Evolutionary conservation across 2,329 filamentous ascomycete species (phyloP), one percentile per base, ranked within the genome.

Genomic region (Herpotrichia juniperi): DNA sequence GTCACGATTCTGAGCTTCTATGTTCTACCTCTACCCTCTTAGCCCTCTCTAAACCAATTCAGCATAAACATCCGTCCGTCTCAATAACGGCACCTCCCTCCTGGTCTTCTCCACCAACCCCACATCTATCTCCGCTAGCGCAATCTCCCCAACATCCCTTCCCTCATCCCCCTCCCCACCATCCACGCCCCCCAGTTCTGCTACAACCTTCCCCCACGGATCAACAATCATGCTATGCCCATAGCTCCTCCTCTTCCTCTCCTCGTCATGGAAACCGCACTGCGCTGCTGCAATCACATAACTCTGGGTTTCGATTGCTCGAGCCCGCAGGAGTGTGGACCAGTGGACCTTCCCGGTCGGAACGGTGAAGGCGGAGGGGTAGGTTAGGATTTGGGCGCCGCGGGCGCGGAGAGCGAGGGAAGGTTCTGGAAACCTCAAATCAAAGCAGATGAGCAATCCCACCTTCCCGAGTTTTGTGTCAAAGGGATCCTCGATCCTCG

Each of bases 281-380:
- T 97, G 93, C 32, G 92, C 93, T 1, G 93, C 87, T 9, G 93
- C 93, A 54, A 97, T 78, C 1, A 97, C 87, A 78, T 90, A 97
- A 49, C 86, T 86, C 75, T 97, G 90, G 16, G 88, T 91, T 79
- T 97, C 93, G 54, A 97, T 91, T 9, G 93, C 93, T 42, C 93
- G 81, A 3, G 91, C 87, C 24, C 90, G 81, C 12, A 97, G 78
- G 5, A 97, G 76, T 2, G 85, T 79, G 66, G 91, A 86, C 93
- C 93, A 97, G 75, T 97, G 93, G 1, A 90, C 90, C 50, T 80
- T 81, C 0, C 93, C 93, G 0, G 93, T 97, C 1, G 88, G 86
- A 0, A 96, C 82, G 0, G 93, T 96, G 68, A 97, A 97, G 3
- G 93, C 93, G 5, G 90, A 93, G 0, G 93, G 93, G 68, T 93